Percentiles rank a stretch among this genome's conserved stretches.
Conservation (phyloP, 1,139 yeast species). For the Suhomyces taliae region DNA sequence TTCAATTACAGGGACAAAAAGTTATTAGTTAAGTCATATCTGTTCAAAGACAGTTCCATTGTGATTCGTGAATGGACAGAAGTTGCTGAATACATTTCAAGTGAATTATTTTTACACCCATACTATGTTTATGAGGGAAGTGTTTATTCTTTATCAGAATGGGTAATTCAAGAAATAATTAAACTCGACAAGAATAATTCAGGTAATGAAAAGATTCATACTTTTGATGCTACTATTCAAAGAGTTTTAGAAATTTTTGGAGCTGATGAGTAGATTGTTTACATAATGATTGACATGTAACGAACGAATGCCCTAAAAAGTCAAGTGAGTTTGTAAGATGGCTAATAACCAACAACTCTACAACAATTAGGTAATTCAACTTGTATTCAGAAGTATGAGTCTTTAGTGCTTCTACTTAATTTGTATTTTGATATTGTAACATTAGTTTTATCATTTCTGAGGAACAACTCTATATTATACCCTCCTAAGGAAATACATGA, state of each 20-base stretch:
- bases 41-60: conserved; percentile 3
- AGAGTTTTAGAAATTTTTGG: conserved; percentile 10
- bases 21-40: conserved; percentile 8
- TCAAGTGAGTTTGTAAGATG: too few relatives aligned
- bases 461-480: too few relatives aligned
- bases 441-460: too few relatives aligned
- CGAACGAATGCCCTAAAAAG: too few relatives aligned
- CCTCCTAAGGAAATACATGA: too few relatives aligned
- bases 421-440: too few relatives aligned
- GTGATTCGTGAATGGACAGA: conserved; percentile 3
- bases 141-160: conserved; percentile 12
- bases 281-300: background rate
- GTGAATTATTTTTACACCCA: conserved; percentile 12
- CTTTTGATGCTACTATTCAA: conserved; percentile 9
- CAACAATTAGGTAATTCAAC: too few relatives aligned
- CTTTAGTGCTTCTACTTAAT: too few relatives aligned
- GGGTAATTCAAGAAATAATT: conserved; percentile 6
- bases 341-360: too few relatives aligned
- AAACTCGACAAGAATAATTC: conserved; percentile 2
- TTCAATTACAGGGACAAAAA: background rate
- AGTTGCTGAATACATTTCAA: conserved; percentile 8
- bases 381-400: too few relatives aligned
- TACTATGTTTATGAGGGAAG: conserved; percentile 3
- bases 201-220: conserved; percentile 5
- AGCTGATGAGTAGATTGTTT: background rate